Conservation (phyloP, 805 yeast species). For the Priceomyces melissophilus region DNA sequence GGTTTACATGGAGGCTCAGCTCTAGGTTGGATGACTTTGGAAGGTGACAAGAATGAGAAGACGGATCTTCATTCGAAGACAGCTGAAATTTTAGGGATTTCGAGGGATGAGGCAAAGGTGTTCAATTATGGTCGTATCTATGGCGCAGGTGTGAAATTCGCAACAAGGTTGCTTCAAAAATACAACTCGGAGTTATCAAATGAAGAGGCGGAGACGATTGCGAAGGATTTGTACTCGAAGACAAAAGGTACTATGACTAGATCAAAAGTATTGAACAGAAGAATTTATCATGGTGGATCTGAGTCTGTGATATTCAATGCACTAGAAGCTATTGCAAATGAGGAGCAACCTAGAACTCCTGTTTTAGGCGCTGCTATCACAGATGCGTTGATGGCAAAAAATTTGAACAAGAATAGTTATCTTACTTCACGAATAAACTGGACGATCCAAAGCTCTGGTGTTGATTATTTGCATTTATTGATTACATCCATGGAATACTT, state of each 20-base stretch:
- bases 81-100: conserved; percentile 82
- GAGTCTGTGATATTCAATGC: conserved; percentile 90
- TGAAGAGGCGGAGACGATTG: conserved; percentile 60
- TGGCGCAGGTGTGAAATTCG: conserved; percentile 95
- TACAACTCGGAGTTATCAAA: conserved; percentile 73
- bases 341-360: conserved; percentile 80
- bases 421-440: conserved; percentile 92
- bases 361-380: conserved; percentile 93
- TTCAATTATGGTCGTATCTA: conserved; percentile 96
- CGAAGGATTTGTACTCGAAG: conserved; percentile 64
- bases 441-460: conserved; percentile 98
- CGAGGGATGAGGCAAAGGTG: conserved; percentile 87
- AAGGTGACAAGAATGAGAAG: conserved; percentile 86
- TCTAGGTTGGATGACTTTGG: conserved; percentile 98
- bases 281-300: conserved; percentile 79
- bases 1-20: conserved; percentile 94
- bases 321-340: conserved; percentile 82
- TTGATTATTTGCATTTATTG: conserved; percentile 85
- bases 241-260: conserved; percentile 67
- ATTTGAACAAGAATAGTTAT: conserved; percentile 63
- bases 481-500: conserved; percentile 86
- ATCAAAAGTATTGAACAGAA: conserved; percentile 22
- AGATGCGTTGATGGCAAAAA: conserved; percentile 64
- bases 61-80: conserved; percentile 96
- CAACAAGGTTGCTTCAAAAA: conserved; percentile 76